Evolutionary conservation across 768 basidiomycete genomes (phyloP), one percentile per base, ranked within the genome.

Genomic region (Boletus subcaerulescens): DNA sequence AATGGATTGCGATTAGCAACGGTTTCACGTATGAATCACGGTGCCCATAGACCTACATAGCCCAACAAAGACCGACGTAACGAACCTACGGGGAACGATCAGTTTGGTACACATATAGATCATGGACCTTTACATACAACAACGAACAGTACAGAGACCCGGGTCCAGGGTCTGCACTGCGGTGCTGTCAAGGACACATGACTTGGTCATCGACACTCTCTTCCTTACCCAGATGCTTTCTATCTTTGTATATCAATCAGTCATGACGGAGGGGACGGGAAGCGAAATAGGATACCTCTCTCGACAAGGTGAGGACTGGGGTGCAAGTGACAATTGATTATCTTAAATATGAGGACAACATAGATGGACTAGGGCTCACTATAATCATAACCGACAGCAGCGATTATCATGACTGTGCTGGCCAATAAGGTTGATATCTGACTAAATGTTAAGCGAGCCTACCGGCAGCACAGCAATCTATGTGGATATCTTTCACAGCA

Each of bases 381-480:
- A 17, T 63, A 62, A 45, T 62, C 61, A 32, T 62, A 63, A 45
- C 46, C 54, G 24, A 63, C 24, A 5, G 48, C 5, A 32, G 42
- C 38, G 24, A 51, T 38, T 18, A 55, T 44, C 12, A 50, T 17
- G 13, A 60, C 61, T 62, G 12, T 7, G 35, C 10, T 18, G 20
- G 8, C 3, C 17, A 10, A 6, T 45, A 5, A 47, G 43, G 22
- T 43, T 1, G 11, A 38, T 45, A 15, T 1, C 18, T 45, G 18
- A 40, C 4, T 4, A 5, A 20, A 14, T 13, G 15, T 10, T 24
- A 8, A n/a, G 36, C 7, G 22, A 9, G 12, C 55, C 2, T 45
- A 61, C 60, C 15, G 1, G 53, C 40, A 31, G 31, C 7, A 31
- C 9, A 53, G 41, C 33, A 33, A 18, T 32, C 13, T 5, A 40